Conservation (phyloP, 805 yeast genomes). For the Cyberlindnera euphorbiae region DNA sequence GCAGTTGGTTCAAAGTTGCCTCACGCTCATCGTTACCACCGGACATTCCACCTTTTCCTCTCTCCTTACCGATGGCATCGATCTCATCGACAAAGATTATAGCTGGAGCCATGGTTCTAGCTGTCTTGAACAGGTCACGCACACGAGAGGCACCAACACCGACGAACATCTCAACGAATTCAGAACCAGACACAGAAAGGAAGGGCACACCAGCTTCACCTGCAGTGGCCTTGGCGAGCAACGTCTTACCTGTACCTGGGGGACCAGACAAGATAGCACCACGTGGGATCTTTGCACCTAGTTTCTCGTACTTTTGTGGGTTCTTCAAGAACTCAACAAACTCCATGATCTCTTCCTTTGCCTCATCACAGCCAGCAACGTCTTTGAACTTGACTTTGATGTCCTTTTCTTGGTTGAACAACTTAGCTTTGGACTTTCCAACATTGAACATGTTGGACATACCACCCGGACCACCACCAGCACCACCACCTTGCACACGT, state of each 20-base stretch:
- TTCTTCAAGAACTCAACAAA: constrained; percentile 85
- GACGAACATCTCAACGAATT: constrained; percentile 94
- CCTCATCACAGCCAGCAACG: constrained; percentile 94
- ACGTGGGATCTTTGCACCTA: constrained; percentile 93
- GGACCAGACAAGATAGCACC: constrained; percentile 95
- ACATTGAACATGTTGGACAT: constrained; percentile 68
- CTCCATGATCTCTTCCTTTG: constrained; percentile 93
- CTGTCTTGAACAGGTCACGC: constrained; percentile 85
- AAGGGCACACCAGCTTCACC: constrained; percentile 97
- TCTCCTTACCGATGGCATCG: constrained; percentile 90
- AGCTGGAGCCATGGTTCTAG: constrained; percentile 85
- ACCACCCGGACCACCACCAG: constrained; percentile 47
- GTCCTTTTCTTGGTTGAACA: constrained; percentile 78
- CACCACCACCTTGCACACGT: constrained; percentile 37
- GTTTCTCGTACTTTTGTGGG: constrained; percentile 76
- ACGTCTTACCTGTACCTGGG: constrained; percentile 95
- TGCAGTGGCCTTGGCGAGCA: constrained; percentile 91
- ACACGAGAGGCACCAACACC: constrained; percentile 97
- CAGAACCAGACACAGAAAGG: constrained; percentile 87
- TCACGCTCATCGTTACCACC: constrained; percentile 93
- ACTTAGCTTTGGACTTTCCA: constrained; percentile 74
- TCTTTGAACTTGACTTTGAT: constrained; percentile 80
- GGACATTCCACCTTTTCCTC: constrained; percentile 65
- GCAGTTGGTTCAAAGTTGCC: constrained; percentile 83
- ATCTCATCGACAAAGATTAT: constrained; percentile 92